A percentile compares a stretch with the other conserved stretches of the same genome.
These are phyloP conservation scores for Brettanomyces naardenensis DNA, from an alignment of 805 yeast genomes.

Conservation along the genomic window DNA sequence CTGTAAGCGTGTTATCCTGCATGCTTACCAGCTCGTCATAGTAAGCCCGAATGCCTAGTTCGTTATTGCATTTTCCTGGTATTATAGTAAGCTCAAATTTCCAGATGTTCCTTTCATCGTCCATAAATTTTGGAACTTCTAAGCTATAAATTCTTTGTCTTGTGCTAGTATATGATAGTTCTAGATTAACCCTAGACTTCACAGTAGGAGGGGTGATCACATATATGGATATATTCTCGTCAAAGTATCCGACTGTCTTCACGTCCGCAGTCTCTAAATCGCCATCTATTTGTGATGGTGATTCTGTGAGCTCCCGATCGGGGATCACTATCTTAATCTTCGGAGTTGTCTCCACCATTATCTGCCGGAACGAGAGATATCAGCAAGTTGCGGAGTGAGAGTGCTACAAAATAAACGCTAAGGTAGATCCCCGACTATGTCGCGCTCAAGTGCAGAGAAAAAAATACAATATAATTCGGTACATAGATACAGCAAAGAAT, in stretches of 20 bases:
- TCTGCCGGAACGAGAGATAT: neutral
- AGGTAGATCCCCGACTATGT: no score
- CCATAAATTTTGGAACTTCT: constrained; percentile 4
- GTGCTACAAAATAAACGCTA: no score
- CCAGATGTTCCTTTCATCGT: constrained; percentile 11
- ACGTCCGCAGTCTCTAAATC: no score
- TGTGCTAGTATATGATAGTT: neutral
- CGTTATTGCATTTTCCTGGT: constrained; percentile 15
- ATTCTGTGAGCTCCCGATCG: no score
- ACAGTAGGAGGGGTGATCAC: constrained; percentile 2
- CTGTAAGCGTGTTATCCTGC: constrained; percentile 6
- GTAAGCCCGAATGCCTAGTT: constrained; percentile 11
- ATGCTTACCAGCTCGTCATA: constrained; percentile 9
- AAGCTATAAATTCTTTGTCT: neutral
- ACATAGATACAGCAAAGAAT: no score
- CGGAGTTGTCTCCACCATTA: constrained; percentile 7
- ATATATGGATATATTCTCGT: constrained; percentile 10
- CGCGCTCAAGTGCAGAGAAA: no score
- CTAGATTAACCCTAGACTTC: neutral
- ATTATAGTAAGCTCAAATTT: constrained; percentile 7
- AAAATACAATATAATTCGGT: no score
- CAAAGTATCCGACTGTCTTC: constrained; percentile 9
- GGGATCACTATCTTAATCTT: no score
- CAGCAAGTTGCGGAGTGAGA: no score
- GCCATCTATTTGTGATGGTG: no score